phyloP scores from a whole-genome alignment of 2,329 filamentous ascomycete species.

The Alternaria longipes region DNA sequence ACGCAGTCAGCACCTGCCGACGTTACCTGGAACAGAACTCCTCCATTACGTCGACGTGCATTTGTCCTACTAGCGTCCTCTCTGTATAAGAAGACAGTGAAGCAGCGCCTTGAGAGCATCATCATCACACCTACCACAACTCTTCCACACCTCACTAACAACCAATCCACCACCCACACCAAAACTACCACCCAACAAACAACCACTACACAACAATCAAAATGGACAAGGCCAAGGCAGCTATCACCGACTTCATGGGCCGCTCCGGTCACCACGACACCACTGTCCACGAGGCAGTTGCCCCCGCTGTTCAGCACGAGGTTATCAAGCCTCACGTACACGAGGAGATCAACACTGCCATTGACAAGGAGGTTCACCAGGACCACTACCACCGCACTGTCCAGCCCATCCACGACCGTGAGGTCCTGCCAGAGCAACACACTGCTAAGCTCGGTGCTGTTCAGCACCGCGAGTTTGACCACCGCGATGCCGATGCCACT shows the following conservation, averaged over 20 bases:
- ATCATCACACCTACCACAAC: slow-evolving; percentile 24
- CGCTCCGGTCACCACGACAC: slow-evolving; percentile 73
- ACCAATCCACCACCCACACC: slow-evolving; percentile 5
- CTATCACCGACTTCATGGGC: slow-evolving; percentile 67
- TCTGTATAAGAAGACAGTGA: slow-evolving; percentile 33
- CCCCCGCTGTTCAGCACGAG: slow-evolving; percentile 69
- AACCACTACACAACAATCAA: slow-evolving; percentile 17
- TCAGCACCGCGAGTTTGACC: slow-evolving; percentile 69
- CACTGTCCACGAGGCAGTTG: slow-evolving; percentile 72
- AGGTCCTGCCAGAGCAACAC: slow-evolving; percentile 69
- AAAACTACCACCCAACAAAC: slow-evolving; percentile 2
- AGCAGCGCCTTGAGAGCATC: slow-evolving; percentile 16
- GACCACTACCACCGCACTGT: slow-evolving; percentile 76
- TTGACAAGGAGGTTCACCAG: slow-evolving; percentile 75
- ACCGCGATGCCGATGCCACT: slow-evolving; percentile 62
- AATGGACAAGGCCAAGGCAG: slow-evolving; percentile 72
- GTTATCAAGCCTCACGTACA: slow-evolving; percentile 67
- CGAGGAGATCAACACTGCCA: slow-evolving; percentile 68
- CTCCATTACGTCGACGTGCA: slow-evolving; percentile 38
- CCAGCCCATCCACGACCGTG: slow-evolving; percentile 68
- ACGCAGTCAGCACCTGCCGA: background rate
- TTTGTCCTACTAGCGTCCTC: slow-evolving; percentile 8
- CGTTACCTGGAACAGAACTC: slow-evolving; percentile 9
- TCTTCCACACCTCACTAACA: slow-evolving; percentile 4
- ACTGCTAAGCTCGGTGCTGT: slow-evolving; percentile 66